Evolutionary conservation across 2,329 filamentous ascomycete species (phyloP), one percentile per base, ranked within the genome.

Genomic region (Pseudonectria buxi): DNA sequence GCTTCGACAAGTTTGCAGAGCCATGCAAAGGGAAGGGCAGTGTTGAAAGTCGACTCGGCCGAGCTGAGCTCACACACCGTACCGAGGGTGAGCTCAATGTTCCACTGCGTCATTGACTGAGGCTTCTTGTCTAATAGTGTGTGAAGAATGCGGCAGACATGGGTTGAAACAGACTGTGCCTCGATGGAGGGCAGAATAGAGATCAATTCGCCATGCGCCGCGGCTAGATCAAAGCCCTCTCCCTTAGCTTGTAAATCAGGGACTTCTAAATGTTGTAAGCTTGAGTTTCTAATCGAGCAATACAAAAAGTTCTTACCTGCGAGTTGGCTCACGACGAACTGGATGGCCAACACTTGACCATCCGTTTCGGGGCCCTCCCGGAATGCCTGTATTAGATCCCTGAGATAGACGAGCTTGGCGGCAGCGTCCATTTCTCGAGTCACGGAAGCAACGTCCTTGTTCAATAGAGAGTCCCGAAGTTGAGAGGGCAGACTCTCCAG

Each of bases 41-140:
- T 57, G 12, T 51, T 48, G 27, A 26, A 37, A 30, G 18, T 53
- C 44, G 14, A 54, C 38, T 26, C 41, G 16, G 13, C 55, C 45
- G 51, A 43, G 30, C 41, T 53, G 47, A 68, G 31, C 59, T 57
- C 32, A 49, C 57, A 42, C 51, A 75, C 62, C 5, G 61, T 64
- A 46, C 62, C 65, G 26, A 78, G 54, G 4, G 72, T 74, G 18
- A 62, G 46, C 40, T 78, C 75, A 14, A 78, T 63, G 43, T 76
- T 77, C 67, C 73, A 76, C 47, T 79, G 75, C 6, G 64, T 67
- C 64, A 77, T 73, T 27, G 62, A 61, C 13, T 61, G 62, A 0
- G 68, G 61, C 28, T 67, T 67, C 44, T 65, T 67, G 42, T 75
- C 72, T 15, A 78, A 62, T 7, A 78, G 58, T 2, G 61, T 55